These are phyloP conservation scores for Puccinia coronata DNA, from an alignment of 1,284 basidiomycete genomes.

Conservation along the genomic window DNA sequence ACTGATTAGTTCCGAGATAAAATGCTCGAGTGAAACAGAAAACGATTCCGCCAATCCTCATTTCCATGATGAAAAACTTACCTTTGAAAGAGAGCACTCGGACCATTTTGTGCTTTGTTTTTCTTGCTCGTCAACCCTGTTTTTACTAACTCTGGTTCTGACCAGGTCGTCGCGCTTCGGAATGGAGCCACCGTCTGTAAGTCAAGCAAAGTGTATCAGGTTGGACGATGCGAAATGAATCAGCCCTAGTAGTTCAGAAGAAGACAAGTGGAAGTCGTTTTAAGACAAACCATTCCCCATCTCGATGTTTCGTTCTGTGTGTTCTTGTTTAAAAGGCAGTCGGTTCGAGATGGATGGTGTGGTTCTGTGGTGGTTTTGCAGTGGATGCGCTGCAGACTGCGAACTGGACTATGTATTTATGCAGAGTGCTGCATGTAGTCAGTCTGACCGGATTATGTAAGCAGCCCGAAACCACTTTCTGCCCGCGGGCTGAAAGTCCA, in stretches of 20 bases:
- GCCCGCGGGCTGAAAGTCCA: background rate
- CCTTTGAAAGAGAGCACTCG: slow-evolving; percentile 89
- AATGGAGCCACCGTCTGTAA: slow-evolving; percentile 64
- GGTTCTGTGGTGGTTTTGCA: no score
- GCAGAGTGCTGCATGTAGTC: no score
- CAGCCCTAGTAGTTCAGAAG: background rate
- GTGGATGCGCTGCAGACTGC: background rate
- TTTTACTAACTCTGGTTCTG: slow-evolving; percentile 72
- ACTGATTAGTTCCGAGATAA: slow-evolving; percentile 4
- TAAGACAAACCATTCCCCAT: slow-evolving; percentile 48
- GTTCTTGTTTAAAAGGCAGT: no score
- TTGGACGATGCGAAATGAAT: background rate
- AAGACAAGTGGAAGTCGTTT: background rate
- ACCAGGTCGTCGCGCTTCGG: slow-evolving; percentile 79
- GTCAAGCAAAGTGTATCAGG: background rate
- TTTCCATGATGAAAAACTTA: slow-evolving; percentile 60
- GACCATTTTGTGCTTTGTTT: slow-evolving; percentile 82
- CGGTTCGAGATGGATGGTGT: background rate
- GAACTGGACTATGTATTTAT: background rate
- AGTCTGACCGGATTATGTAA: background rate
- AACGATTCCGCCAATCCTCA: no score
- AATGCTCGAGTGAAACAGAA: background rate
- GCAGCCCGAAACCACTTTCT: background rate
- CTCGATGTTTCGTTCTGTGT: background rate
- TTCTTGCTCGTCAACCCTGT: slow-evolving; percentile 81